phyloP scores from a whole-genome alignment of 169 alveolate genomes.

The Amoebophrya sp. region DNA sequence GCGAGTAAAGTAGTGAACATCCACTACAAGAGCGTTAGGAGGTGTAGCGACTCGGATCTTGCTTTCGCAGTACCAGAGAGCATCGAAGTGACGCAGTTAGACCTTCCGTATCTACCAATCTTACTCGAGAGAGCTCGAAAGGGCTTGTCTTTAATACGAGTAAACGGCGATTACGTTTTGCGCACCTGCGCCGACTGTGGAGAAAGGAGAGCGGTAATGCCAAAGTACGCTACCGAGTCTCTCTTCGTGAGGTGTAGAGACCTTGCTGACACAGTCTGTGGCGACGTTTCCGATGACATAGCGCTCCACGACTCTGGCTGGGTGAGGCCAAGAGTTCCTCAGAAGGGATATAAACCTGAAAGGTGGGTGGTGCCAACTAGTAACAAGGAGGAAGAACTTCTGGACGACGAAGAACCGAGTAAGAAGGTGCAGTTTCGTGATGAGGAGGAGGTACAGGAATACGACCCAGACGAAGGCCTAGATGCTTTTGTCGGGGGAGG shows the following conservation, averaged over 20 bases:
- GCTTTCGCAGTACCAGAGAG: too few species aligned
- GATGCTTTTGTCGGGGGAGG: too few species aligned
- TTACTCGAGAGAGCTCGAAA: not conserved
- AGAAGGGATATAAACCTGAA: not conserved
- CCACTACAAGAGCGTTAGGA: too few species aligned
- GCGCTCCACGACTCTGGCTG: not conserved
- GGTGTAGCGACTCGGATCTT: too few species aligned
- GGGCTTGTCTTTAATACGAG: not conserved
- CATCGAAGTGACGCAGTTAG: not conserved
- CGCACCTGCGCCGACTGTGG: not conserved
- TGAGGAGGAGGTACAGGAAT: not conserved
- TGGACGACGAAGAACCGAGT: not conserved
- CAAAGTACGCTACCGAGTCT: not conserved
- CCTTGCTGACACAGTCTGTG: not conserved
- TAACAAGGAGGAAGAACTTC: too few species aligned
- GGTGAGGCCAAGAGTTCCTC: not conserved
- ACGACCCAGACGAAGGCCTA: not conserved
- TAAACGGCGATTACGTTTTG: not conserved
- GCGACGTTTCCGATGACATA: not conserved
- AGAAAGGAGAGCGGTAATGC: not conserved
- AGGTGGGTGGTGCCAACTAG: not conserved
- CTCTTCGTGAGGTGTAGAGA: not conserved
- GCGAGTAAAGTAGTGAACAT: too few species aligned
- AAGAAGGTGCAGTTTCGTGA: not conserved
- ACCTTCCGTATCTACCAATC: not conserved